Conservation (phyloP, 257 asterid species). For the Solanum chaucha region DNA sequence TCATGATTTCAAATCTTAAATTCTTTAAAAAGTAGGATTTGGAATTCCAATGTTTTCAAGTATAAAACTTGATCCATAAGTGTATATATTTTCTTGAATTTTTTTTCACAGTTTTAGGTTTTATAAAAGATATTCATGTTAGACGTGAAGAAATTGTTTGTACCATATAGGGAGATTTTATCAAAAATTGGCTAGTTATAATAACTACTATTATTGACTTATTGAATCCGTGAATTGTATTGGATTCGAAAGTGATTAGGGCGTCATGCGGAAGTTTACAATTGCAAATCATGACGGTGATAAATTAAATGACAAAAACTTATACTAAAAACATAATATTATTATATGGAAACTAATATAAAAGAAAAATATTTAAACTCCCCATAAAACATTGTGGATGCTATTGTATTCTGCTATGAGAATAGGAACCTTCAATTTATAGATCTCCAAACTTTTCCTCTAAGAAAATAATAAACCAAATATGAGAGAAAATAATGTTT, state of each 20-base stretch:
- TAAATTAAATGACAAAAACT: not conserved
- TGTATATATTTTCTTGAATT: too few relatives aligned
- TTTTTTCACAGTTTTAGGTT: not conserved
- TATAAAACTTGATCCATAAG: not conserved
- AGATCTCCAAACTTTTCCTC: not conserved
- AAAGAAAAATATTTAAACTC: too few relatives aligned
- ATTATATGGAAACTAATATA: too few relatives aligned
- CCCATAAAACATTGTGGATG: not conserved
- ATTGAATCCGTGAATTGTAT: not conserved
- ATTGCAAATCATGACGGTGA: not conserved
- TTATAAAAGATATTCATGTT: not conserved
- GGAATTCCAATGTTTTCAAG: not conserved
- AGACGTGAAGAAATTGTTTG: not conserved
- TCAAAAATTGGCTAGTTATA: not conserved
- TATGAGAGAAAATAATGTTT: not conserved
- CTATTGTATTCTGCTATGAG: not conserved
- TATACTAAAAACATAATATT: too few relatives aligned
- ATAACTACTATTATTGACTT: not conserved
- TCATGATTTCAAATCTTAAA: not conserved
- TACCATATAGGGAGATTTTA: not conserved
- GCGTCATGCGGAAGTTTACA: not conserved
- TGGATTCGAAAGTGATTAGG: not conserved
- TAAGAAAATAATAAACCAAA: too few relatives aligned
- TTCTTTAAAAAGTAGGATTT: not conserved
- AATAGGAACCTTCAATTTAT: too few relatives aligned